Base-by-base conservation (phyloP, 2,329 filamentous ascomycete genomes). In the Fusarium succisae region DNA sequence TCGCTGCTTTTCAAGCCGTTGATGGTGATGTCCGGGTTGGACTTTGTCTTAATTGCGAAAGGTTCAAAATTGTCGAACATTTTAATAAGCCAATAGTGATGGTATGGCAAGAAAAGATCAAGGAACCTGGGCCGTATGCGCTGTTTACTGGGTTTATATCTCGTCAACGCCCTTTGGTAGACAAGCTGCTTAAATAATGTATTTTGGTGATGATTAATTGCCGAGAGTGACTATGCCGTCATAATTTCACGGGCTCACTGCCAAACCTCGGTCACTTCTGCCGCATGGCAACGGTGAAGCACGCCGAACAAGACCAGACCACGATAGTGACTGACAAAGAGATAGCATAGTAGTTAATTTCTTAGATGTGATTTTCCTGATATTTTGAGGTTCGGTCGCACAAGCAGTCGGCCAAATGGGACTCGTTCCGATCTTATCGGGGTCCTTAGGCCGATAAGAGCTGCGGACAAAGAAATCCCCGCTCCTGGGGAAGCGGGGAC, bases 1-100 rank as follows among this genome's bases (percentile, higher is more conserved):
- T 76, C 69, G 37, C 78, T 80, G 72, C 80, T 83, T 54, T 79
- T 80, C 45, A 86, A 76, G 22, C 86, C 86, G 48, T 82, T 80
- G 69, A 88, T 88, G n/a, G 77, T 81, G 37, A 88, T 77, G 32
- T 69, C 76, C 1, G 82, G 81, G 11, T 79, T 76, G 45, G 81
- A 74, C 57, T 82, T 75, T 20, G 83, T 83, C n/a, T 75, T 75
- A 65, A 86, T 75, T n/a, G 79, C 66, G 75, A 86, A 85, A 8
- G 80, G 63, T 39, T 81, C 68, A 63, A 86, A 83, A 47, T 67
- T 75, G 47, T 82, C 78, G 63, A 86, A 86, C 83, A 85, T 85
- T 26, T 11, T 76, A 63, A 8, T 13, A 14, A n/a, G 32, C 7
- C 20, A 22, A 32, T 10, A 1, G n/a, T 18, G 17, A 30, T 30